These are phyloP conservation scores for Citropsis articulata DNA, from an alignment of 345 rosid species.

Conservation along the genomic window DNA sequence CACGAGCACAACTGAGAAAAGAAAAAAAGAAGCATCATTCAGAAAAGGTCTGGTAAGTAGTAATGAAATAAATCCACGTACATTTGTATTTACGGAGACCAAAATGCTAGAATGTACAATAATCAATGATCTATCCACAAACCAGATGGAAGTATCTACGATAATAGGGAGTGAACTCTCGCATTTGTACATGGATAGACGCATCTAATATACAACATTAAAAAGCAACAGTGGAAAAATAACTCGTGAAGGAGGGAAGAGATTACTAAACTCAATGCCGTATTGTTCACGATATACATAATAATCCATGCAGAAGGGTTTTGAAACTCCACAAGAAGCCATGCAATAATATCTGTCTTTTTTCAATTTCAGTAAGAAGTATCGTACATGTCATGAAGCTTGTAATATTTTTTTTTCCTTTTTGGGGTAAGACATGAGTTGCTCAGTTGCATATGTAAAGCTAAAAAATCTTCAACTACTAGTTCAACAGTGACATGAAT, in stretches of 20 bases:
- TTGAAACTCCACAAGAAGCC: not conserved
- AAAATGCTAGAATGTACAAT: not conserved
- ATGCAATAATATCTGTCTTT: not conserved
- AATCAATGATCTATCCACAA: not conserved
- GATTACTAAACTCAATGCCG: too few relatives aligned
- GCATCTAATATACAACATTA: not conserved
- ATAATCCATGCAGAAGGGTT: not conserved
- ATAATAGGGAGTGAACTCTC: not conserved
- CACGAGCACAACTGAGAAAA: slow-evolving; percentile 69
- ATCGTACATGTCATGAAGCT: not conserved
- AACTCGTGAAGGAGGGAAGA: too few relatives aligned
- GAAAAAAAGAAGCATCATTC: not conserved
- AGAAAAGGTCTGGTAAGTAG: not conserved
- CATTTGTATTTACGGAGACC: not conserved
- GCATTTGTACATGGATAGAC: not conserved
- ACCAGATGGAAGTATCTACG: not conserved
- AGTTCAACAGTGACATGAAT: not conserved
- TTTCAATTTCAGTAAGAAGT: not conserved
- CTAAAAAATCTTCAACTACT: not conserved
- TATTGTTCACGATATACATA: too few relatives aligned
- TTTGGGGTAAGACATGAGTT: not conserved
- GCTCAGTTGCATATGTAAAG: not conserved
- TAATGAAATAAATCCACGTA: not conserved
- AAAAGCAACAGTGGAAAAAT: too few relatives aligned
- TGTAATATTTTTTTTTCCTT: not conserved